Percentiles rank a stretch among this genome's conserved stretches.
phyloP scores from a whole-genome alignment of 225 moss, liverwort and hornwort species.

The Pleurozium schreberi region DNA sequence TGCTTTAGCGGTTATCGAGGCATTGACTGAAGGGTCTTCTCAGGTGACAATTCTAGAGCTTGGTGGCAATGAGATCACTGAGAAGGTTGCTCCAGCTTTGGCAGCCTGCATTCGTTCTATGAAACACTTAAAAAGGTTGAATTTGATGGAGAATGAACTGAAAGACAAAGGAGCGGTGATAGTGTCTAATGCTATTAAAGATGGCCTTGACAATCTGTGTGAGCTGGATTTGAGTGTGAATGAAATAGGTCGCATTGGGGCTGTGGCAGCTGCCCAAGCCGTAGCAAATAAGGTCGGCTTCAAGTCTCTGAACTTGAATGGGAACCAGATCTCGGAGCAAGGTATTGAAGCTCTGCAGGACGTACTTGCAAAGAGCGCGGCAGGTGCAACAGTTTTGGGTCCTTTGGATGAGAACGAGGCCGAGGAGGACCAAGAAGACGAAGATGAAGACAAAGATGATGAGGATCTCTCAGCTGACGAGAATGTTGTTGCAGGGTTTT shows the following conservation, averaged over 20 bases:
- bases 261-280: conserved; percentile 52
- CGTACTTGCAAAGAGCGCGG: conserved; percentile 33
- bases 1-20: conserved; percentile 49
- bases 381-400: conserved; percentile 32
- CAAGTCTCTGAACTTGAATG: conserved; percentile 58
- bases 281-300: conserved; percentile 32
- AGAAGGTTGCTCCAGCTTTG: conserved; percentile 47
- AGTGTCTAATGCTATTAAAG: conserved; percentile 51
- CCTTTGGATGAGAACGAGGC: conserved; percentile 77
- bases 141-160: conserved; percentile 82
- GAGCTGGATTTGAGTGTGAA: conserved; percentile 77
- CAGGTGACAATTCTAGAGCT: conserved; percentile 67
- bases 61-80: conserved; percentile 80
- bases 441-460: conserved; percentile 29
- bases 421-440: conserved; percentile 33
- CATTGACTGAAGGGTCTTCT: conserved; percentile 42
- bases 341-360: conserved; percentile 57
- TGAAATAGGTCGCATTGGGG: conserved; percentile 53
- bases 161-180: conserved; percentile 65
- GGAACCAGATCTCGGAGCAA: conserved; percentile 64
- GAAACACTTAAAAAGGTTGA: conserved; percentile 43
- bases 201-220: conserved; percentile 25
- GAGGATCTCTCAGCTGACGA: conserved; percentile 20
- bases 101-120: conserved; percentile 57
- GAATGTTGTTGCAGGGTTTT: conserved; percentile 15